These are phyloP conservation scores for Laetiporus sulphureus DNA, from an alignment of 1,284 basidiomycete species.

Conservation along the genomic window DNA sequence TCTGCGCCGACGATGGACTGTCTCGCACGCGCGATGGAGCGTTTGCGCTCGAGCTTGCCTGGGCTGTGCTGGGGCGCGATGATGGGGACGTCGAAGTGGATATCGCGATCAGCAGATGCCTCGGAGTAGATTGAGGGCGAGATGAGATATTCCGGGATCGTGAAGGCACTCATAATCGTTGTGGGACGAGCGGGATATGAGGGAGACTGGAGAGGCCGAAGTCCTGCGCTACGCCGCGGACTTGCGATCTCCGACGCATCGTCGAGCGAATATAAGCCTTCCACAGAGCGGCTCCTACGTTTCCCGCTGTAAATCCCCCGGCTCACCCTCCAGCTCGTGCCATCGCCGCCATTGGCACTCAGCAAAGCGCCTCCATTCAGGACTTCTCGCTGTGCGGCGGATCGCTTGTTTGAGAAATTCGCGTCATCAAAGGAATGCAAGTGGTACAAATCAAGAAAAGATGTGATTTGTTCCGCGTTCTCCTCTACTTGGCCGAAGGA, in stretches of 20 bases:
- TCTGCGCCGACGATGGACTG: constrained; percentile 16
- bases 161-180: neutral
- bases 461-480: constrained; percentile 15
- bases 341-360: constrained; percentile 3
- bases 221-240: constrained; percentile 1
- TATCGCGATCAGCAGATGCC: neutral
- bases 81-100: neutral
- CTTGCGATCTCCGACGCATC: constrained; percentile 5
- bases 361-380: constrained; percentile 5
- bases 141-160: neutral
- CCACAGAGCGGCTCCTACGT: constrained; percentile 21
- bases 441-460: constrained; percentile 26
- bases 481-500: constrained; percentile 17
- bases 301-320: neutral
- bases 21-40: constrained; percentile 14
- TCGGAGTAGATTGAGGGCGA: constrained; percentile 6
- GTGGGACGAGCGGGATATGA: neutral
- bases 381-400: constrained; percentile 2
- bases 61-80: neutral
- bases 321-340: constrained; percentile 8
- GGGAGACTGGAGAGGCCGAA: neutral
- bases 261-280: constrained; percentile 13
- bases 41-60: constrained; percentile 11
- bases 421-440: constrained; percentile 11
- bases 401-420: constrained; percentile 8